These are phyloP conservation scores for Grammothele lineata DNA, from an alignment of 768 basidiomycete genomes.

Conservation along the genomic window DNA sequence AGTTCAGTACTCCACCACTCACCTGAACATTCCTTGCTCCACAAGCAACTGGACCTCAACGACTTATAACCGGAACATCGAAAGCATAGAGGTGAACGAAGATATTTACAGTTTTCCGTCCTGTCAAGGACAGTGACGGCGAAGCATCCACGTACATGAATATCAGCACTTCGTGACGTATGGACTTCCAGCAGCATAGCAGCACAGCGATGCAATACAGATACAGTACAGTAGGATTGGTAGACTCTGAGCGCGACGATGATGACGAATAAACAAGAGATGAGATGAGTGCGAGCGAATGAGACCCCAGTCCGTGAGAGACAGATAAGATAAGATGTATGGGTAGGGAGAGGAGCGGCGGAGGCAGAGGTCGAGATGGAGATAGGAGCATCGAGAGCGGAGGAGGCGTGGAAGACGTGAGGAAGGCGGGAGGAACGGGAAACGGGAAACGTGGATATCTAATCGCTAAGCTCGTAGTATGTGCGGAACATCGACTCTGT, in stretches of 20 bases:
- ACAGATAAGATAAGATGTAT: not conserved
- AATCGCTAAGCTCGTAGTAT: constrained; percentile 76
- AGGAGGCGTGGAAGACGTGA: not conserved
- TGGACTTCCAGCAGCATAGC: not conserved
- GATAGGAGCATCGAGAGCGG: not conserved
- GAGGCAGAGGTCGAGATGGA: not conserved
- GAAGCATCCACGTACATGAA: too few species aligned
- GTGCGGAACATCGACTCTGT: constrained; percentile 87
- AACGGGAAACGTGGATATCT: not conserved
- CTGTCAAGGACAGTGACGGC: too few species aligned
- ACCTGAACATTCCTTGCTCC: too few species aligned
- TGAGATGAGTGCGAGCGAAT: not conserved
- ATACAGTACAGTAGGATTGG: constrained; percentile 19
- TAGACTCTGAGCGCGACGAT: constrained; percentile 2
- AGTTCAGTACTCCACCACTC: too few species aligned
- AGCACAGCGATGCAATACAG: constrained; percentile 22
- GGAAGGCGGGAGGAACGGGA: too few species aligned
- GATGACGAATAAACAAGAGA: constrained; percentile 16
- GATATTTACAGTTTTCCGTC: too few species aligned
- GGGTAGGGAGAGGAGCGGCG: not conserved
- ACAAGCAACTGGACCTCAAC: too few species aligned
- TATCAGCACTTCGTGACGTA: too few species aligned
- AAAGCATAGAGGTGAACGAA: too few species aligned
- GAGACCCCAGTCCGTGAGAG: not conserved
- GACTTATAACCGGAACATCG: too few species aligned